A percentile compares a stretch with the other conserved stretches of the same genome.
These are phyloP conservation scores for Talaromyces proteolyticus DNA, from an alignment of 495 filamentous ascomycete genomes.

Conservation along the genomic window DNA sequence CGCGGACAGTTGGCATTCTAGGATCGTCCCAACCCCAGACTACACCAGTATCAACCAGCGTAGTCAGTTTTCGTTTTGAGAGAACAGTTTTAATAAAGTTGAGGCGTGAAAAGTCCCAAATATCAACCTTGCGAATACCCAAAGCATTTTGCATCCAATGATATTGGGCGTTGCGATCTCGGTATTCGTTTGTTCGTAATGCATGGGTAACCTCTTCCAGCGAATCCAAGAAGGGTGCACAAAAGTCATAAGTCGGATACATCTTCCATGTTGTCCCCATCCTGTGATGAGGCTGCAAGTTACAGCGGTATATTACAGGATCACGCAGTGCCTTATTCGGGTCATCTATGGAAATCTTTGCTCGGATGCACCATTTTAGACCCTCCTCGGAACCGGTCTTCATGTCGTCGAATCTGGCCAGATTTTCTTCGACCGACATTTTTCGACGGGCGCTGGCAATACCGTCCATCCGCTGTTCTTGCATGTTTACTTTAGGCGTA, in stretches of 20 bases:
- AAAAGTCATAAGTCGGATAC: constrained; percentile 94
- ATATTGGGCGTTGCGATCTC: constrained; percentile 95
- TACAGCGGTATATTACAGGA: constrained; percentile 90
- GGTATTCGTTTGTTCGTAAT: constrained; percentile 91
- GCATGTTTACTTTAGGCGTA: constrained; percentile 78
- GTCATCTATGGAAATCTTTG: constrained; percentile 78
- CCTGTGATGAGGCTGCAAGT: constrained; percentile 74
- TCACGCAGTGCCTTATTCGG: constrained; percentile 84
- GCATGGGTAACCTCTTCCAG: constrained; percentile 93
- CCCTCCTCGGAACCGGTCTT: constrained; percentile 72
- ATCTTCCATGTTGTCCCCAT: constrained; percentile 87
- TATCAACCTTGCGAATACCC: constrained; percentile 78
- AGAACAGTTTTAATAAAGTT: constrained; percentile 90
- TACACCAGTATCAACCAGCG: constrained; percentile 75
- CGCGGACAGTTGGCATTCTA: constrained; percentile 85
- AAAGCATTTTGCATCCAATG: constrained; percentile 90
- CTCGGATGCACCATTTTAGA: constrained; percentile 74
- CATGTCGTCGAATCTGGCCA: constrained; percentile 82
- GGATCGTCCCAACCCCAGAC: constrained; percentile 96
- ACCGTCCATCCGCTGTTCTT: constrained; percentile 69
- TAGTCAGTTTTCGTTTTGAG: constrained; percentile 92
- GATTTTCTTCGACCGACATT: constrained; percentile 65
- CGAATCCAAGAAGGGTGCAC: constrained; percentile 84
- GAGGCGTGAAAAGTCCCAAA: constrained; percentile 96
- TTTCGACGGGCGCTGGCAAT: constrained; percentile 69